Percentiles rank a stretch among this genome's conserved stretches.
phyloP scores from a whole-genome alignment of 805 yeast genomes.

The Spathaspora boniae region DNA sequence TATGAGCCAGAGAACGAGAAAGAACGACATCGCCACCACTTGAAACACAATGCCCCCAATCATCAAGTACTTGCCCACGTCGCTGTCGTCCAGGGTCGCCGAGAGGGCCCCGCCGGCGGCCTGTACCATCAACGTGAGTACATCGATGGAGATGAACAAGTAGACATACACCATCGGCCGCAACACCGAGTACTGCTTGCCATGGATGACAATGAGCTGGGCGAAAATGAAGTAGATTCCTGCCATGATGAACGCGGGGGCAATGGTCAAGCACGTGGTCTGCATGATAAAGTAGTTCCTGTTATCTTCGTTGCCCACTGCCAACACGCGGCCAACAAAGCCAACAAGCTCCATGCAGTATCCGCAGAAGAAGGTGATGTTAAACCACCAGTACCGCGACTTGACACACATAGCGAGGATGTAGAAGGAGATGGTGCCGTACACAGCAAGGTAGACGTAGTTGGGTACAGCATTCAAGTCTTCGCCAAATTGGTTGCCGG shows the following conservation, averaged over 20 bases:
- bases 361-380: slow-evolving; percentile 31
- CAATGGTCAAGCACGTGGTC: slow-evolving; percentile 29
- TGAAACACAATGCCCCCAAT: slow-evolving; percentile 36
- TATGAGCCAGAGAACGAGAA: slow-evolving; percentile 29
- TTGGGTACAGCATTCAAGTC: too few species aligned
- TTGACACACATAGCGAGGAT: slow-evolving; percentile 23
- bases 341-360: slow-evolving; percentile 30
- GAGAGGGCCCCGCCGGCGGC: slow-evolving; percentile 36
- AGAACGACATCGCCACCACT: slow-evolving; percentile 33
- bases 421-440: too few species aligned
- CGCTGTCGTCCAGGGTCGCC: slow-evolving; percentile 17
- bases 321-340: slow-evolving; percentile 32
- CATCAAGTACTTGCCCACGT: slow-evolving; percentile 32
- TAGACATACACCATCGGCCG: slow-evolving; percentile 41
- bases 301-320: slow-evolving; percentile 21
- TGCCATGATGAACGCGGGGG: slow-evolving; percentile 41
- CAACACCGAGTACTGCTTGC: slow-evolving; percentile 31
- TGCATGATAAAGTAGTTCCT: slow-evolving; percentile 24
- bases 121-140: slow-evolving; percentile 31
- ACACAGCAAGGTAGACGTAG: too few species aligned
- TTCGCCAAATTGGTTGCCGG: slow-evolving; percentile 1
- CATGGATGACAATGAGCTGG: slow-evolving; percentile 32
- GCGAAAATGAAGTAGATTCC: slow-evolving; percentile 38
- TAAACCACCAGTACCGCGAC: slow-evolving; percentile 36
- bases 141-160: slow-evolving; percentile 33